A percentile compares a stretch with the other conserved stretches of the same genome.
phyloP scores from a whole-genome alignment of 2,329 filamentous ascomycete genomes.

The Clarireedia monteithiana region DNA sequence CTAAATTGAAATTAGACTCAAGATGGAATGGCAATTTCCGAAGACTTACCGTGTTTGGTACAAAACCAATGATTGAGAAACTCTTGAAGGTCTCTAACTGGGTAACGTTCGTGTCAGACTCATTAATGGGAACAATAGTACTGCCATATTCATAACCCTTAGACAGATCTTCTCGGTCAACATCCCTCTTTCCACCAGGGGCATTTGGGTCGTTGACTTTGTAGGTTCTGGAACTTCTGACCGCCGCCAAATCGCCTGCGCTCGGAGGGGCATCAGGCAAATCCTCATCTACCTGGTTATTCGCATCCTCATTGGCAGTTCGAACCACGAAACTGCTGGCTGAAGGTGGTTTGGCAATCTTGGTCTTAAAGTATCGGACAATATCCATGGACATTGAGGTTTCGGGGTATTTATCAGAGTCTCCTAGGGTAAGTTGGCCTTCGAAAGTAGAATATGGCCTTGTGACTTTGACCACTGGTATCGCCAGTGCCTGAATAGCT shows the following conservation, averaged over 20 bases:
- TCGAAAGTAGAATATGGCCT: slow-evolving; percentile 73
- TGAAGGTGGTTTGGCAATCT: slow-evolving; percentile 63
- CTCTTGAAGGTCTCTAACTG: slow-evolving; percentile 69
- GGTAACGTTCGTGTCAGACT: slow-evolving; percentile 82
- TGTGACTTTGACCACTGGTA: slow-evolving; percentile 68
- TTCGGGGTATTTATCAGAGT: slow-evolving; percentile 58
- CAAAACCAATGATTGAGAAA: slow-evolving; percentile 82
- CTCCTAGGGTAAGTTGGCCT: slow-evolving; percentile 71
- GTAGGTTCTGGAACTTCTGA: slow-evolving; percentile 75
- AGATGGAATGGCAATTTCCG: too few relatives aligned
- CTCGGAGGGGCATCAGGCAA: slow-evolving; percentile 32
- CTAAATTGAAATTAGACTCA: slow-evolving; percentile 32
- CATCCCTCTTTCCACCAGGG: slow-evolving; percentile 72
- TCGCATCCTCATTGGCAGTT: slow-evolving; percentile 32
- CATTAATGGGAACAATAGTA: slow-evolving; percentile 82
- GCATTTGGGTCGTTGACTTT: slow-evolving; percentile 67
- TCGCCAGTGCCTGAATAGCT: slow-evolving; percentile 72
- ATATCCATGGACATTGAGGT: slow-evolving; percentile 76
- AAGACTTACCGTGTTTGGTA: slow-evolving; percentile 40
- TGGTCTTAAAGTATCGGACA: slow-evolving; percentile 84
- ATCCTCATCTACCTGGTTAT: slow-evolving; percentile 35
- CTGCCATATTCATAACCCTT: slow-evolving; percentile 92
- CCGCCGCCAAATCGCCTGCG: slow-evolving; percentile 50
- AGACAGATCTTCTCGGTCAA: slow-evolving; percentile 76
- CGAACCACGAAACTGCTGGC: slow-evolving; percentile 69